Evolutionary conservation across 2,329 filamentous ascomycete genomes (phyloP), one percentile per base, ranked within the genome.

Genomic region (Emmonsia crescens): DNA sequence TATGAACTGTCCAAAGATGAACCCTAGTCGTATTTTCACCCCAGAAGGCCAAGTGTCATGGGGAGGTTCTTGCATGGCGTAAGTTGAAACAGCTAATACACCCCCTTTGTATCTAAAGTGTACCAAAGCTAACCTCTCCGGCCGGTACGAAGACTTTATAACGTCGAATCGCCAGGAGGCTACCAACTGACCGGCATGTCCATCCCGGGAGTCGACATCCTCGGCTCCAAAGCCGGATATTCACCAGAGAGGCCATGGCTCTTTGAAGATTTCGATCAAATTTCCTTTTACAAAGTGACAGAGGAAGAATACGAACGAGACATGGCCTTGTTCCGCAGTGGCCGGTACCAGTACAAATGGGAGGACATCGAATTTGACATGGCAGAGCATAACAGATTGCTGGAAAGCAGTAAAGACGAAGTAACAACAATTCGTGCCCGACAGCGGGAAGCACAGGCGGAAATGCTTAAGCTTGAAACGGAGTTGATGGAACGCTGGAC

Each of bases 181-280:
- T 84, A 84, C 62, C 80, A 82, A 71, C 78, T 82, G 71, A 79
- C 76, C 0, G 80, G 80, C 0, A 74, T 79, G 57, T 83, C 81
- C 0, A 77, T 83, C 2, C 80, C 80, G 0, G 78, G 79, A 19
- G 80, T 80, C 54, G 83, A 85, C 64, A 78, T 79, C 44, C 75
- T 82, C 8, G 80, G 80, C 0, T 80, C 76, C 65, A 83, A 83
- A 64, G 71, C 72, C 0, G 78, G 78, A 1, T 84, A 82, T 65
- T 73, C 69, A 2, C 64, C 74, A 0, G 70, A 75, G 0, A 66
- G 71, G 33, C 82, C 83, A 0, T 83, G 82, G 78, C 73, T 85
- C 1, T 85, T 83, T 65, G 74, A 79, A 57, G 79, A 83, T 64
- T 83, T 85, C 63, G 83, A 85, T 64, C 75, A 83, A 51, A 73